Conservation (phyloP, 1,284 basidiomycete genomes). For the Takashimella tepidaria region DNA sequence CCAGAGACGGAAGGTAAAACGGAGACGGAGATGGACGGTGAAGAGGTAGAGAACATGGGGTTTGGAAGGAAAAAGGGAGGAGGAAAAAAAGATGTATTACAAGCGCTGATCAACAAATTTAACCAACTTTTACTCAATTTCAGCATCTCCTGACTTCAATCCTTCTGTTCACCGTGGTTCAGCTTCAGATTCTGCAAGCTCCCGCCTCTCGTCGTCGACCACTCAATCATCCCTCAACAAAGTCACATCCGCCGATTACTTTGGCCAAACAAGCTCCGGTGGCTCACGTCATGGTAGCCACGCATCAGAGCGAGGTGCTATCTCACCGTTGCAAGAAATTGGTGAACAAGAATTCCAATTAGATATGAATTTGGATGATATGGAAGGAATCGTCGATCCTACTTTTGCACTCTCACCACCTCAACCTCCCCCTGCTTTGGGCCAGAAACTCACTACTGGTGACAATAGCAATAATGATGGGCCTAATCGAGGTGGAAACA, state of each 20-base stretch:
- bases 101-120: too few species aligned
- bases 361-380: constrained; percentile 71
- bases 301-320: constrained; percentile 17
- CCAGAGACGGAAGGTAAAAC: too few species aligned
- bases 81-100: too few species aligned
- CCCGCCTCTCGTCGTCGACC: constrained; percentile 17
- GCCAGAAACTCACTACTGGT: background rate
- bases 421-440: background rate
- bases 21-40: too few species aligned
- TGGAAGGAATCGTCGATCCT: constrained; percentile 75
- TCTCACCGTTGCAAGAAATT: constrained; percentile 35
- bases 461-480: too few species aligned
- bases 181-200: constrained; percentile 18
- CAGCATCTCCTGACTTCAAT: constrained; percentile 13
- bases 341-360: constrained; percentile 51
- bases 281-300: constrained; percentile 10
- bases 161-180: constrained; percentile 21
- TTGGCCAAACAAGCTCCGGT: too few species aligned
- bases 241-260: background rate
- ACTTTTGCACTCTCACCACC: constrained; percentile 33
- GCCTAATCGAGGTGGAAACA: too few species aligned
- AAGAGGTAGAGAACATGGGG: too few species aligned
- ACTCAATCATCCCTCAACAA: constrained; percentile 5
- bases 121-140: too few species aligned
- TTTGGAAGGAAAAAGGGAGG: too few species aligned